Conservation (phyloP, 2,329 filamentous ascomycete genomes). For the Trematosphaeria pertusa region DNA sequence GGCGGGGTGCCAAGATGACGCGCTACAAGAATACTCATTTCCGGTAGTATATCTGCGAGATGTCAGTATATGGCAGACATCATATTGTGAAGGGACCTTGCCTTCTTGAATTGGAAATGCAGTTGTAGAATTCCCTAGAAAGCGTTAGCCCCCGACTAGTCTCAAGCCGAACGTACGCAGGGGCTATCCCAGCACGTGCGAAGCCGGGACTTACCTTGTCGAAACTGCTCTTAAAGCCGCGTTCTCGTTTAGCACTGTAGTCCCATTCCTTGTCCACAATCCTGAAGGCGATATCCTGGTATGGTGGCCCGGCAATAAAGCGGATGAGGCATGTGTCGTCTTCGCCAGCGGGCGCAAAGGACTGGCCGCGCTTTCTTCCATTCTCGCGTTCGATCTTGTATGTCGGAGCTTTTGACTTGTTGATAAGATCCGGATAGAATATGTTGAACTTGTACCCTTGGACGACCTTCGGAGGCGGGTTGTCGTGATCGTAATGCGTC, state of each 20-base stretch:
- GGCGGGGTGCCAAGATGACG: no score
- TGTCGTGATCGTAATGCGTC: slow-evolving; percentile 98
- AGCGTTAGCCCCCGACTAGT: slow-evolving; percentile 34
- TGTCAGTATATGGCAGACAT: slow-evolving; percentile 25
- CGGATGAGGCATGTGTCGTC: slow-evolving; percentile 97
- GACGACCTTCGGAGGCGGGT: slow-evolving; percentile 95
- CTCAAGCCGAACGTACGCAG: slow-evolving; percentile 1
- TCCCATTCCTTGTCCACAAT: slow-evolving; percentile 99
- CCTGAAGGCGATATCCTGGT: slow-evolving; percentile 95
- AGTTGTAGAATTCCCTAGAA: slow-evolving; percentile 87
- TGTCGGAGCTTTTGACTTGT: slow-evolving; percentile 91
- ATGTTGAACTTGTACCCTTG: slow-evolving; percentile 99
- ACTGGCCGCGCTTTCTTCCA: slow-evolving; percentile 87
- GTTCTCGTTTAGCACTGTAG: slow-evolving; percentile 92
- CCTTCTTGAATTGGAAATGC: slow-evolving; percentile 99
- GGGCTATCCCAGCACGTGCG: slow-evolving; percentile 2
- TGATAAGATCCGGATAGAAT: slow-evolving; percentile 96
- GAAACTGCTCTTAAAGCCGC: slow-evolving; percentile 95
- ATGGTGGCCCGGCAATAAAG: slow-evolving; percentile 93
- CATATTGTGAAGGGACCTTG: slow-evolving; percentile 50
- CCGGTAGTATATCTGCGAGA: slow-evolving; percentile 55
- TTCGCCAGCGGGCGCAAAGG: slow-evolving; percentile 90
- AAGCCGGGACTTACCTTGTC: slow-evolving; percentile 77
- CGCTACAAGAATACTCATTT: no score
- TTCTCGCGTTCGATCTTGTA: slow-evolving; percentile 96